These are phyloP conservation scores for Thuja plicata DNA, from an alignment of 83 land plant genomes.

Conservation along the genomic window DNA sequence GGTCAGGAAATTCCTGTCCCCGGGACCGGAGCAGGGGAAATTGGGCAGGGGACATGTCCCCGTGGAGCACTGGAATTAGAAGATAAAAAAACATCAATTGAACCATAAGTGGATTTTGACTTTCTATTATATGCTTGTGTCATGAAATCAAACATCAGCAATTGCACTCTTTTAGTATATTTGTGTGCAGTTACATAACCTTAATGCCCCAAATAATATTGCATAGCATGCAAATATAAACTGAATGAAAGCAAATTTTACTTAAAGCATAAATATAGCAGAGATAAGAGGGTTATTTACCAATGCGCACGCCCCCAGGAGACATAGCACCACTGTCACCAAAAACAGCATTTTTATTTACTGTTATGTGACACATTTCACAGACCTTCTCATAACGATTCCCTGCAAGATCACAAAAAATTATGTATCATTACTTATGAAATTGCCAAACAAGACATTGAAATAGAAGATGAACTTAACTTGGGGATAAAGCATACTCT, in stretches of 20 bases:
- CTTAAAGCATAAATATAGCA: not conserved
- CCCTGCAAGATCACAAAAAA: constrained; percentile 33
- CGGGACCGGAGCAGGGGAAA: too few species aligned
- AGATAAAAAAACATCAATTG: not conserved
- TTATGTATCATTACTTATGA: not conserved
- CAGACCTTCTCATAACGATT: constrained; percentile 85
- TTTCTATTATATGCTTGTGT: not conserved
- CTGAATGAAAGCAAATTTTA: not conserved
- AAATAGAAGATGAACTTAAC: not conserved
- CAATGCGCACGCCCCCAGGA: constrained; percentile 91
- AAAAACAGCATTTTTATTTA: constrained; percentile 84
- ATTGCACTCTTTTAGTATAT: not conserved
- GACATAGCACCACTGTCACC: constrained; percentile 76
- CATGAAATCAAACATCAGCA: not conserved
- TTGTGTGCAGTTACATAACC: not conserved
- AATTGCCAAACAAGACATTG: not conserved
- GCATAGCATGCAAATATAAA: not conserved
- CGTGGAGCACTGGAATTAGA: too few species aligned
- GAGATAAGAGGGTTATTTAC: constrained; percentile 27
- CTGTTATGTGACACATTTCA: constrained; percentile 79
- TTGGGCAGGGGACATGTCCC: too few species aligned
- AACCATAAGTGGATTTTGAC: not conserved
- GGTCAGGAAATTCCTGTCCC: too few species aligned
- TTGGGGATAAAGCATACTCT: not conserved
- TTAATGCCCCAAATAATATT: not conserved